Conservation (phyloP, 2,329 filamentous ascomycete species). For the Sordariomycetes sp. region DNA sequence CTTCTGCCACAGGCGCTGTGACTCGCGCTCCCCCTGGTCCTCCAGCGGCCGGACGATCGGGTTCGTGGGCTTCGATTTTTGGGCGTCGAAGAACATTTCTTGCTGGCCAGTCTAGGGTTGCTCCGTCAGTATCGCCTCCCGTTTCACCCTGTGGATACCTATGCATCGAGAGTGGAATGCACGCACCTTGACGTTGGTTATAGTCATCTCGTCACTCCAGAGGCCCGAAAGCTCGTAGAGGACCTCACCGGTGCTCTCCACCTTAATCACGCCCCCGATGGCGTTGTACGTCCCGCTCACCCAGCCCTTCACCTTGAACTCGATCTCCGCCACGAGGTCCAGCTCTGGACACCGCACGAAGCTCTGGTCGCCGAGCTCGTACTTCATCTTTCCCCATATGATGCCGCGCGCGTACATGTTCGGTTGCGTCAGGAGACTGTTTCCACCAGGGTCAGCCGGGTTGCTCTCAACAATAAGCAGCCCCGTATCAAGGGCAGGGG, state of each 20-base stretch:
- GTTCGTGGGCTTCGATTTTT: slow-evolving; percentile 62
- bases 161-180: not conserved
- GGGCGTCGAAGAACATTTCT: slow-evolving; percentile 82
- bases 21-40: slow-evolving; percentile 86
- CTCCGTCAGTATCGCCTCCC: not conserved
- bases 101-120: slow-evolving; percentile 67
- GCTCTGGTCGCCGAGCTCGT: slow-evolving; percentile 93
- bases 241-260: slow-evolving; percentile 73
- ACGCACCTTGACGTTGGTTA: slow-evolving; percentile 69
- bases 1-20: slow-evolving; percentile 74
- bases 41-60: slow-evolving; percentile 66
- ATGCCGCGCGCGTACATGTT: slow-evolving; percentile 99
- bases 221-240: slow-evolving; percentile 87
- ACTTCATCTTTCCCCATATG: slow-evolving; percentile 98
- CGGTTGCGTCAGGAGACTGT: slow-evolving; percentile 85
- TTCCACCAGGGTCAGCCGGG: not conserved
- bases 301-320: slow-evolving; percentile 98
- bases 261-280: slow-evolving; percentile 84
- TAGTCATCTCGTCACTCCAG: slow-evolving; percentile 92
- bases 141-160: slow-evolving; percentile 8
- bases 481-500: not conserved
- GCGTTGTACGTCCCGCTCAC: slow-evolving; percentile 94
- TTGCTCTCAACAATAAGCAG: not conserved
- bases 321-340: slow-evolving; percentile 77
- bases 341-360: slow-evolving; percentile 85